Conservation (phyloP, 306 rosid species). For the Adenanthera pavonina region DNA sequence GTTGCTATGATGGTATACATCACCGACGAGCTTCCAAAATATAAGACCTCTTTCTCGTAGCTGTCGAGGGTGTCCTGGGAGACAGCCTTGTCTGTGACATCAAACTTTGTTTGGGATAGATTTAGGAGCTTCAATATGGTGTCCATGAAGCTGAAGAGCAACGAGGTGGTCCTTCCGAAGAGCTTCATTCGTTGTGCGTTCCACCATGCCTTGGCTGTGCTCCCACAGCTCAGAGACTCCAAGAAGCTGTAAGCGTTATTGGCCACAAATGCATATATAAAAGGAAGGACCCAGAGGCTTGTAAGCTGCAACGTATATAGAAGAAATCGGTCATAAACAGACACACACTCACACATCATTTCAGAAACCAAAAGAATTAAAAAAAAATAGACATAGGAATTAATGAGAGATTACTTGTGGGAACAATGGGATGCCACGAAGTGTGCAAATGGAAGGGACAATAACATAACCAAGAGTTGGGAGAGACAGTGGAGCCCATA, state of each 20-base stretch:
- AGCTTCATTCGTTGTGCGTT: conserved; percentile 60
- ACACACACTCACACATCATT: too few relatives aligned
- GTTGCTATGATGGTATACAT: conserved; percentile 56
- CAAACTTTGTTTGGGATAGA: conserved; percentile 55
- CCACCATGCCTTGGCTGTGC: conserved; percentile 69
- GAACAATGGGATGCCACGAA: conserved; percentile 62
- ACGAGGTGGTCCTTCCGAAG: conserved; percentile 57
- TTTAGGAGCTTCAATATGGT: conserved; percentile 50
- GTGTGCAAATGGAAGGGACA: conserved; percentile 64
- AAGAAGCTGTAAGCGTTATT: conserved; percentile 45
- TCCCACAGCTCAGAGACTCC: conserved; percentile 53
- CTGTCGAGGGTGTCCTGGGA: conserved; percentile 54
- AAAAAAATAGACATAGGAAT: neutral
- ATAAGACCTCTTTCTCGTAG: conserved; percentile 59
- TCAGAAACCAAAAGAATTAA: too few relatives aligned
- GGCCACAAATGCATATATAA: conserved; percentile 63
- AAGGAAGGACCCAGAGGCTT: conserved; percentile 71
- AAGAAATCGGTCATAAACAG: too few relatives aligned
- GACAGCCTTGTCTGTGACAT: conserved; percentile 54
- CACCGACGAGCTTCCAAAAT: conserved; percentile 63
- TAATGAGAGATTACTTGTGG: conserved; percentile 56
- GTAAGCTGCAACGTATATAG: conserved; percentile 37
- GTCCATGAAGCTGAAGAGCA: conserved; percentile 60
- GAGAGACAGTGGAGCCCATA: conserved; percentile 76
- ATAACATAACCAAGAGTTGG: conserved; percentile 57